phyloP scores from a whole-genome alignment of 225 moss, liverwort and hornwort species.

The Antitrichia curtipendula region DNA sequence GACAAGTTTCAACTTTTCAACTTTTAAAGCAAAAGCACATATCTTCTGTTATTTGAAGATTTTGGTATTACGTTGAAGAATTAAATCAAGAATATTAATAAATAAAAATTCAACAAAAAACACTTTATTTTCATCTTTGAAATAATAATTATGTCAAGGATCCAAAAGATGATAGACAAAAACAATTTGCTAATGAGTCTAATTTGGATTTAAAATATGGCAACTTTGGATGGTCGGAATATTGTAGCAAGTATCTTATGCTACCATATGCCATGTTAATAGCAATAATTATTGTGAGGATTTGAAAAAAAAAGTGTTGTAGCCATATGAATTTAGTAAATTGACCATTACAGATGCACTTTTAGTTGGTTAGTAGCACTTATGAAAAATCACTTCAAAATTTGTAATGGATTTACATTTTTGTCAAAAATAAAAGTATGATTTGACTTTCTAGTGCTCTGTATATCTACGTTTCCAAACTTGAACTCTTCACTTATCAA shows the following conservation, averaged over 20 bases:
- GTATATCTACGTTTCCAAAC: neutral
- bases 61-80: neutral
- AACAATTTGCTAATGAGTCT: neutral
- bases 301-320: neutral
- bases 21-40: rapidly evolving
- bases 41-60: neutral
- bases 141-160: neutral
- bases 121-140: neutral
- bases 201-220: neutral
- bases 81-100: too few relatives aligned
- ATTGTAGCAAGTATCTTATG: neutral
- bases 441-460: neutral
- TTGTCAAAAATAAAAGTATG: neutral
- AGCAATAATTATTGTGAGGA: neutral
- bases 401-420: rapidly evolving
- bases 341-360: neutral
- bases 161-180: neutral
- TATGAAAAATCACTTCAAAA: neutral
- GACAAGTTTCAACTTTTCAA: neutral
- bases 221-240: neutral
- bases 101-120: neutral
- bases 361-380: neutral
- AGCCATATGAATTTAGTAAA: neutral
- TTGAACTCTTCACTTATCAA: neutral
- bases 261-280: neutral